These are phyloP conservation scores for Beta macrorhiza DNA, from an alignment of 179 eudicot genomes.

Conservation along the genomic window DNA sequence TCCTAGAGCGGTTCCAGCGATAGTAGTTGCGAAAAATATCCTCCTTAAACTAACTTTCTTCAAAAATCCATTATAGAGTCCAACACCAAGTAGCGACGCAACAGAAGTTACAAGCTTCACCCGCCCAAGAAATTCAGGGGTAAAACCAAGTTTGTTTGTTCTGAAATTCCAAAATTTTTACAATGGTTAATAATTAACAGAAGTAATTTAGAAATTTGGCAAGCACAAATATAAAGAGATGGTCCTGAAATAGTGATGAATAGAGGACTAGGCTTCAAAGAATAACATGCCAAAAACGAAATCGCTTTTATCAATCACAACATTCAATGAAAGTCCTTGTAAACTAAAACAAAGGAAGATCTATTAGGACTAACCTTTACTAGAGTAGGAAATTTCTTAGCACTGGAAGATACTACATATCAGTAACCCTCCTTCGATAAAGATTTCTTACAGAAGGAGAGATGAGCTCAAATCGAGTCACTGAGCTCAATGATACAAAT, in stretches of 20 bases:
- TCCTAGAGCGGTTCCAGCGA: slow-evolving; percentile 80
- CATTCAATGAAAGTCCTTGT: neutral
- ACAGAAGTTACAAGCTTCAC: slow-evolving; percentile 93
- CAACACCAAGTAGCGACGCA: slow-evolving; percentile 94
- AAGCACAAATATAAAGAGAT: neutral
- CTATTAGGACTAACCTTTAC: neutral
- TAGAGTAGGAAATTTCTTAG: neutral
- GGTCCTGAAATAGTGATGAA: neutral
- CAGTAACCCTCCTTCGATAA: neutral
- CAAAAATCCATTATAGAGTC: slow-evolving; percentile 85
- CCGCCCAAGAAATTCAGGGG: slow-evolving; percentile 96
- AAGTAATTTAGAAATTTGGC: neutral
- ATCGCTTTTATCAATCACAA: neutral
- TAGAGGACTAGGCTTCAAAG: neutral
- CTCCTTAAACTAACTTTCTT: slow-evolving; percentile 67
- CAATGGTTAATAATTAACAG: slow-evolving; percentile 7
- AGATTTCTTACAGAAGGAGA: neutral
- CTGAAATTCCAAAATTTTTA: slow-evolving; percentile 42
- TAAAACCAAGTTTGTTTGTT: slow-evolving; percentile 88
- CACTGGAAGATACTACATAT: neutral
- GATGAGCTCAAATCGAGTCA: neutral
- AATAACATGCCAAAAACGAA: neutral
- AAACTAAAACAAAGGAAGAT: neutral
- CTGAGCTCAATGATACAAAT: neutral
- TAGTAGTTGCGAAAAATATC: slow-evolving; percentile 79